Evolutionary conservation across 345 rosid species (phyloP), one percentile per base, ranked within the genome.

Genomic region (Garcia nutans): DNA sequence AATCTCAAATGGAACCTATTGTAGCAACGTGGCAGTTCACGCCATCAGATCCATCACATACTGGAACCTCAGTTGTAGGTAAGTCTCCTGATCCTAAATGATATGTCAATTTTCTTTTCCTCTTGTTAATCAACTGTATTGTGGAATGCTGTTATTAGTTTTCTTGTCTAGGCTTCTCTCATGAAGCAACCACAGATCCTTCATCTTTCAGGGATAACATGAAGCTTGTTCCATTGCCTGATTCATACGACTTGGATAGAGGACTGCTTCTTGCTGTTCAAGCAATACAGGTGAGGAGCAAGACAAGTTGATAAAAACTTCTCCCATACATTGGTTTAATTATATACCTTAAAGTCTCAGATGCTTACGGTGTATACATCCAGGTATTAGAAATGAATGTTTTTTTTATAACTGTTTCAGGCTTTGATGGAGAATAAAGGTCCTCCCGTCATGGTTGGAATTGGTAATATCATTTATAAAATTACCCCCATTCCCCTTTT

Each of bases 201-300:
- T 89, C 97, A 85, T 86, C 95, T 92, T 92, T 87, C 93, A 96
- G 99, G 99, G 88, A 91, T 78, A 82, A 83, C 22, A 67, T 93
- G 83, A 90, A 88, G 84, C 97, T 96, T 82, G 93, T 88, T 76
- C 97, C 99, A 62, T 87, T 93, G 97, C 97, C 93, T 78, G 99
- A 92, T 85, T 96, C 99, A 79, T 92, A 90, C 83, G 98, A 96
- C 81, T 79, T 96, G 78, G 99, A 96, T 75, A 87, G 99, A 82
- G 99, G 99, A 73, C 84, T 93, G 83, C 98, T 96, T 80, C 98
- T 96, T 82, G 92, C 99, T 76, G 97, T 96, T 85, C 99, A 96
- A 82, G 99, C 93, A 74, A 93, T 96, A 83, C 99, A 96, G 94
- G 99, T 96, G 78, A 81, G 72, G 56, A 77, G 59, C 69, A 44